Evolutionary conservation across 1,139 yeast genomes (phyloP).

Genomic region (Protomyces inundatus): DNA sequence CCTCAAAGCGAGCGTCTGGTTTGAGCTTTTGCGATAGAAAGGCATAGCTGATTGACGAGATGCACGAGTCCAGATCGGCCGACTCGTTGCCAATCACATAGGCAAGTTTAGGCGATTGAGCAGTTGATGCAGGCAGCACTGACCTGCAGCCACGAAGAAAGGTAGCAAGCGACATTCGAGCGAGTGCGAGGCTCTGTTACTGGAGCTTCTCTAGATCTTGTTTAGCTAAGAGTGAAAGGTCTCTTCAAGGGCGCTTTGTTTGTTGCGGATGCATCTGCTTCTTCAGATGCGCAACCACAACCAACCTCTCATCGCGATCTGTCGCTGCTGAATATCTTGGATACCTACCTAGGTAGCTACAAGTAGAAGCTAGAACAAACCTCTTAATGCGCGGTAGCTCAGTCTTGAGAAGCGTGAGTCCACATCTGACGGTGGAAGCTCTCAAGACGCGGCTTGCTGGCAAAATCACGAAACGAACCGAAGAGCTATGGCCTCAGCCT

Average conservation of each 20-base stretch:
- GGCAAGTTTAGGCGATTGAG: background rate
- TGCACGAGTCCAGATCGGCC: slow-evolving; percentile 79
- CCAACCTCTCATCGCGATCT: background rate
- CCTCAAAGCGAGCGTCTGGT: slow-evolving; percentile 30
- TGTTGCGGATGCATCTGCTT: background rate
- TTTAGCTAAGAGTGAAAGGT: background rate
- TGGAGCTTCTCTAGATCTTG: background rate
- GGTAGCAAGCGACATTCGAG: slow-evolving; percentile 2
- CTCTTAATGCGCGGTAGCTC: background rate
- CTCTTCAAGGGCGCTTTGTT: background rate
- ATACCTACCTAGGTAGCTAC: too few species aligned
- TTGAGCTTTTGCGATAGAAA: slow-evolving; percentile 45
- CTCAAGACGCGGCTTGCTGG: slow-evolving; percentile 1
- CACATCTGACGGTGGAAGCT: slow-evolving; percentile 10
- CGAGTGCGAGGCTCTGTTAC: background rate
- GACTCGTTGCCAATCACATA: slow-evolving; percentile 82
- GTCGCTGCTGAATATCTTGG: too few species aligned
- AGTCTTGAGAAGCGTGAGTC: background rate
- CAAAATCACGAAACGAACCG: background rate
- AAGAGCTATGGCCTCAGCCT: background rate
- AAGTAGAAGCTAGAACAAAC: too few species aligned
- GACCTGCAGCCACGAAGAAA: slow-evolving; percentile 3
- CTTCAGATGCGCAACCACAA: background rate
- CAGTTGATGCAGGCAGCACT: background rate
- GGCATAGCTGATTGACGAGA: slow-evolving; percentile 67